Conservation (phyloP, 1,284 basidiomycete species). For the Sutorius eximius region DNA sequence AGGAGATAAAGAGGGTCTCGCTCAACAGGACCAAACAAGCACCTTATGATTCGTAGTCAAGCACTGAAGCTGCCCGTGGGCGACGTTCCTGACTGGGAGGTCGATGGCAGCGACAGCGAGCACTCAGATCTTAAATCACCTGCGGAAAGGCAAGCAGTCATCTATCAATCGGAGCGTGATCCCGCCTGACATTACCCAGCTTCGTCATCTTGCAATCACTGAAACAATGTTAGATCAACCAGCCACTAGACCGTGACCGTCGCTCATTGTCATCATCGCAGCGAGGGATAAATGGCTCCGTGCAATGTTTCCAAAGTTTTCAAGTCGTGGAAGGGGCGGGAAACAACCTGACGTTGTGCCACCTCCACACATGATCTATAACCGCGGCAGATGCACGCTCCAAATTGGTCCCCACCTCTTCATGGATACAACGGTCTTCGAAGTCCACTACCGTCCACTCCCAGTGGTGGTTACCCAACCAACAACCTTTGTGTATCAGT, state of each 20-base stretch:
- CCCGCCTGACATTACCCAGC: conserved; percentile 34
- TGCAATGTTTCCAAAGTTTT: conserved; percentile 71
- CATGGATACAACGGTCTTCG: conserved; percentile 61
- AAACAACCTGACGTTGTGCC: conserved; percentile 51
- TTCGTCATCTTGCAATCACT: conserved; percentile 61
- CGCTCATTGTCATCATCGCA: conserved; percentile 37
- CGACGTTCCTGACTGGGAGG: conserved; percentile 57
- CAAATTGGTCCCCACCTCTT: conserved; percentile 73
- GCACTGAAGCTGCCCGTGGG: conserved; percentile 53
- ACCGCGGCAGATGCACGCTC: conserved; percentile 63
- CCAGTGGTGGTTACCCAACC: conserved; percentile 24
- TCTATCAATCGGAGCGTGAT: neutral
- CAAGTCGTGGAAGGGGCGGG: conserved; percentile 54
- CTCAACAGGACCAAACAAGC: conserved; percentile 33
- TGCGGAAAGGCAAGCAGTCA: conserved; percentile 51
- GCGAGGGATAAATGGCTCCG: conserved; percentile 69
- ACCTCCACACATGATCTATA: conserved; percentile 63
- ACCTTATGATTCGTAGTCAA: conserved; percentile 31
- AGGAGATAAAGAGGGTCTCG: conserved; percentile 3
- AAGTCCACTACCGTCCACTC: conserved; percentile 53
- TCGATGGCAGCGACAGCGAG: conserved; percentile 40
- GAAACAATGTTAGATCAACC: conserved; percentile 57
- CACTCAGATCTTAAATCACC: conserved; percentile 43
- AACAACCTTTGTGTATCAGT: conserved; percentile 26
- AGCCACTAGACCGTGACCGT: conserved; percentile 11